These are phyloP conservation scores for Spergularia bocconei DNA, from an alignment of 148 eudicot genomes.

Conservation along the genomic window DNA sequence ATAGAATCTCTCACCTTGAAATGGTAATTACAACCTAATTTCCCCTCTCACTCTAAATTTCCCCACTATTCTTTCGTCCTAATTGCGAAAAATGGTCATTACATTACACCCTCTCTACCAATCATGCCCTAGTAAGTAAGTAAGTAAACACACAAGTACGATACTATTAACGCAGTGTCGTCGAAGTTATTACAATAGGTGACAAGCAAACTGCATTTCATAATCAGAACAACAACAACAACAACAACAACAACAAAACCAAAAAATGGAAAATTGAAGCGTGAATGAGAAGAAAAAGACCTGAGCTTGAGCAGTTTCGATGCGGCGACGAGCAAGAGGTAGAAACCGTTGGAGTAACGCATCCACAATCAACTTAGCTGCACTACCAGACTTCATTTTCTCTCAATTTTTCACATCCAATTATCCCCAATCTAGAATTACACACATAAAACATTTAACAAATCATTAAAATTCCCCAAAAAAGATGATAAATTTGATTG, in stretches of 20 bases:
- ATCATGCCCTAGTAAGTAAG: too few relatives aligned
- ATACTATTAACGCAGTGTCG: too few relatives aligned
- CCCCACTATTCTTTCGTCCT: too few relatives aligned
- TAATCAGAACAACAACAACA: neutral
- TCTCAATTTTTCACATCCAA: neutral
- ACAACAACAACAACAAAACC: neutral
- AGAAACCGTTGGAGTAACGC: slow-evolving; percentile 93
- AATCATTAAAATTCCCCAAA: neutral
- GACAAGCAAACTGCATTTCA: neutral
- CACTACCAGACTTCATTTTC: slow-evolving; percentile 86
- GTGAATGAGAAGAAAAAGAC: slow-evolving; percentile 20
- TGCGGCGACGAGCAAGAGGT: slow-evolving; percentile 95
- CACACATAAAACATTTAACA: neutral
- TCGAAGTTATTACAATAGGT: neutral
- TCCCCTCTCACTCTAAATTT: too few relatives aligned
- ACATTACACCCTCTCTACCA: too few relatives aligned
- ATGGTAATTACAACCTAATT: too few relatives aligned
- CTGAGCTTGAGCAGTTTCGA: slow-evolving; percentile 98
- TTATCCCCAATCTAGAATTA: neutral
- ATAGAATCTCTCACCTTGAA: too few relatives aligned
- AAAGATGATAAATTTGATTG: neutral
- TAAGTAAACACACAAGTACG: too few relatives aligned
- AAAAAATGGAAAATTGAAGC: neutral
- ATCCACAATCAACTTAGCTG: slow-evolving; percentile 92
- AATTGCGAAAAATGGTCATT: too few relatives aligned